Evolutionary conservation across 495 filamentous ascomycete species (phyloP), one percentile per base, ranked within the genome.

Genomic region (Aspergillus bridgeri): DNA sequence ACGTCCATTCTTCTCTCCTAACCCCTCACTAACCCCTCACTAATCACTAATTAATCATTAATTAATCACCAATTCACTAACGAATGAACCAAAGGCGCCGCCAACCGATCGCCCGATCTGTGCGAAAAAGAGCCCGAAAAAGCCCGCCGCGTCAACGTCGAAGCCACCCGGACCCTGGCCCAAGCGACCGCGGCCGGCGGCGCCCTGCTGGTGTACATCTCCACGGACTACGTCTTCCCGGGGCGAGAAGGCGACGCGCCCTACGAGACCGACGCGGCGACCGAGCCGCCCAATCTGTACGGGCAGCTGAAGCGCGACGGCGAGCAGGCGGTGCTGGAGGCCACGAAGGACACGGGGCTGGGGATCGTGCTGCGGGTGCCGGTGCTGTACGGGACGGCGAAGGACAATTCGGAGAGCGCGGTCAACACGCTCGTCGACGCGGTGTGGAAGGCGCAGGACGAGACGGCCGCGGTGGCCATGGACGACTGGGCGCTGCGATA

Each of bases 191-290:
- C 84, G 18, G 62, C 74, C 17, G 82, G 84, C 11, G 71, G 70
- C n/a, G 83, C 86, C 59, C 68, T 96, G 50, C 79, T 96, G 27
- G 83, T 96, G 67, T 96, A 96, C 78, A 96, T 97, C 67, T 94
- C 90, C 0, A 96, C 92, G 43, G 92, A 97, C 75, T 97, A 97
- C 69, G 91, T 97, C 45, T 97, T 97, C 67, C 75, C 91, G 1
- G 92, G 92, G 17, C 78, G 63, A 19, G 86, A 85, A 27, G 89
- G 91, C n/a, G 87, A 93, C 23, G 92, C 92, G 13, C 92, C 92
- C 3, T 96, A 96, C 69, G 83, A 87, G 63, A 75, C 80, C 3
- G 79, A 86, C 58, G 78, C 86, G 3, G 62, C 75, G 20, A 81
- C 89, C 0, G 75, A 79, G 3, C 91, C 92, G 4, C 84, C 91